Base-by-base conservation (phyloP, 805 yeast genomes). In the Candida silvicultrix region DNA sequence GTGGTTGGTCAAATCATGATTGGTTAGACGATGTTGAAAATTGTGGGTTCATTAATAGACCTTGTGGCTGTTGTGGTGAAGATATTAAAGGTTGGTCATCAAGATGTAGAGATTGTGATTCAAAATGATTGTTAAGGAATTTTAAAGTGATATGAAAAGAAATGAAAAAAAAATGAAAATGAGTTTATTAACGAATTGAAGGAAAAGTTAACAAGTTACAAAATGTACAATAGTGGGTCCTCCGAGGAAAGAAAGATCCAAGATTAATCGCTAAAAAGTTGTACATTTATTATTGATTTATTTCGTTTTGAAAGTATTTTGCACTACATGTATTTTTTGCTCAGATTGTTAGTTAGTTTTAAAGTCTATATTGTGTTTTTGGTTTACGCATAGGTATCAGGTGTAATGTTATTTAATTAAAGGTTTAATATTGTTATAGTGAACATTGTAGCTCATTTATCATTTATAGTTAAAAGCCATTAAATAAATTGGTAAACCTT, bases 1-100 rank as follows among this genome's bases (percentile, higher is more conserved):
- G 77, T 35, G 69, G 77, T 8, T 67, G 80, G 60, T 63, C 74
- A 41, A 66, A 71, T 28, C 84, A 79, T 58, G 72, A 77, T 5
- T 81, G 81, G 80, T 60, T 79, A 19, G 35, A 46, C 6, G 49
- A 49, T 12, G 46, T 48, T 12, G 25, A 40, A 34, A 38, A 38
- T 42, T 43, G 29, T 19, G 58, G 43, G 9, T 25, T 19, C 12
- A 38, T 59, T 15, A 50, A 53, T 21, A 49, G 61, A 41, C 49
- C 50, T 16, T 44, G 45, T 44, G 64, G 66, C 14, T 34, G 42
- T 21, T 43, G 47, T 35, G 65, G 64, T 6, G 58, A 55, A 34
- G 61, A 57, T 46, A 58, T 62, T 40, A 55, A 45, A 39, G 66
- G 66, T 22, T 57, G 60, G 60, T 25, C 19, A 23, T 31, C 36